Evolutionary conservation across 257 asterid species (phyloP).

Genomic region (Solanum virginianum): DNA sequence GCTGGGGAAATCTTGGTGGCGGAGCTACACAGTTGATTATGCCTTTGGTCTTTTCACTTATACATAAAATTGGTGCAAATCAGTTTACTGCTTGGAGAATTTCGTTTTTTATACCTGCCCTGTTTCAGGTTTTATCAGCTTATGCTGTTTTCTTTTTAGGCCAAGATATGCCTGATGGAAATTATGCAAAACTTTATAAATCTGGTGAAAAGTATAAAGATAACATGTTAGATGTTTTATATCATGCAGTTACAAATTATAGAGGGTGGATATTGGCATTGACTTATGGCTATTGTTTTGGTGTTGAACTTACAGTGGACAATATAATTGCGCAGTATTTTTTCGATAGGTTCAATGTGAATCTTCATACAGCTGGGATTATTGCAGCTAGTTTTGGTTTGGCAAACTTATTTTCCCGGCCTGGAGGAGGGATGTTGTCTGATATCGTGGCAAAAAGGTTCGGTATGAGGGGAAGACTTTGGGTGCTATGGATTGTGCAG

Average conservation of each 20-base stretch:
- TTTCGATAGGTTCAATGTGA: slow-evolving; percentile 56
- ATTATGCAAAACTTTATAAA: slow-evolving; percentile 43
- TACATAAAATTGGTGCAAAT: slow-evolving; percentile 31
- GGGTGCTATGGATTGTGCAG: slow-evolving; percentile 70
- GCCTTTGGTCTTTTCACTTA: slow-evolving; percentile 51
- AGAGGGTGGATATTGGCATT: slow-evolving; percentile 76
- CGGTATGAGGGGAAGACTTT: slow-evolving; percentile 81
- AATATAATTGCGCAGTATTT: slow-evolving; percentile 82
- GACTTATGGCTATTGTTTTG: slow-evolving; percentile 80
- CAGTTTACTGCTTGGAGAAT: slow-evolving; percentile 74
- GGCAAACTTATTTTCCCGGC: slow-evolving; percentile 63
- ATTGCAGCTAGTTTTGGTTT: slow-evolving; percentile 85
- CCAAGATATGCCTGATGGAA: slow-evolving; percentile 77
- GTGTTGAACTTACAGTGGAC: slow-evolving; percentile 69
- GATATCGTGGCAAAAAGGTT: slow-evolving; percentile 43
- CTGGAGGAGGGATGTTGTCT: slow-evolving; percentile 75
- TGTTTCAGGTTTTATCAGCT: slow-evolving; percentile 55
- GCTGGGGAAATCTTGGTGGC: slow-evolving; percentile 96
- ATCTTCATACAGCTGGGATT: slow-evolving; percentile 64
- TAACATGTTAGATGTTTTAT: slow-evolving; percentile 20
- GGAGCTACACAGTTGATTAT: slow-evolving; percentile 82
- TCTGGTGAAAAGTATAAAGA: slow-evolving; percentile 69
- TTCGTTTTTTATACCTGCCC: slow-evolving; percentile 64
- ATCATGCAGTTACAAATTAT: slow-evolving; percentile 39
- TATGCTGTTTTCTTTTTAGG: slow-evolving; percentile 62